Base-by-base conservation (phyloP, 106 monocot species). In the Dioscorea zingiberensis region DNA sequence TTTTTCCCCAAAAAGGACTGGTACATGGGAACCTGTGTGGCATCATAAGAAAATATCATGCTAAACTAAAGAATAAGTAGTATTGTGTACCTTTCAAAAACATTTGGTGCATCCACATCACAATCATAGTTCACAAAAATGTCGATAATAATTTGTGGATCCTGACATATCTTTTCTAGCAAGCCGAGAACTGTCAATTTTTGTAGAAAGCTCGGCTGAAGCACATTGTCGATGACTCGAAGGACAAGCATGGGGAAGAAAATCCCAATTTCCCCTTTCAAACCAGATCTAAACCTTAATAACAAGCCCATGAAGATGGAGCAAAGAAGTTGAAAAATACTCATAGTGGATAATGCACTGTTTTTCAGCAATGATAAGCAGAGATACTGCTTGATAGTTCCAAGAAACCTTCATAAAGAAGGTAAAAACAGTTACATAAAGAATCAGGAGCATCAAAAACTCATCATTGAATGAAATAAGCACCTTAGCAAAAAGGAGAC, bases 111-210 rank as follows among this genome's bases (percentile, higher is more conserved):
- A 69, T 98, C 93, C 61, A 98, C 93, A 72, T 98, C 93, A 66
- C 98, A 98, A 69, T 98, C 98, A 80, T 98, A 98, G 67, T 93
- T 98, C 58, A 93, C 98, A 78, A 98, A 98, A 32, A 85, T 82
- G 80, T 98, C 93, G 68, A 98, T 78, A 56, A 87, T 80, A 68
- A 89, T 84, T 64, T 98, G 98, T 17, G 98, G 63, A 64, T 98
- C 93, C 30, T 98, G 77, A 65, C 73, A 89, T 21, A 98, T 84
- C 75, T 83, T 89, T 72, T 98, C 89, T 70, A 93, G 68, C 54
- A 86, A 74, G 78, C 82, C 87, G 23, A 98, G 82, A 54, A 98
- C 93, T n/a, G 82, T 98, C 84, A 98, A 75, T 71, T 98, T 98
- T 57, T 98, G 98, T 68, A 89, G 60, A 59, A 98, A 98, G 76